Conservation (phyloP, 208 protist genomes). For the Wallacemonas collosoma region DNA sequence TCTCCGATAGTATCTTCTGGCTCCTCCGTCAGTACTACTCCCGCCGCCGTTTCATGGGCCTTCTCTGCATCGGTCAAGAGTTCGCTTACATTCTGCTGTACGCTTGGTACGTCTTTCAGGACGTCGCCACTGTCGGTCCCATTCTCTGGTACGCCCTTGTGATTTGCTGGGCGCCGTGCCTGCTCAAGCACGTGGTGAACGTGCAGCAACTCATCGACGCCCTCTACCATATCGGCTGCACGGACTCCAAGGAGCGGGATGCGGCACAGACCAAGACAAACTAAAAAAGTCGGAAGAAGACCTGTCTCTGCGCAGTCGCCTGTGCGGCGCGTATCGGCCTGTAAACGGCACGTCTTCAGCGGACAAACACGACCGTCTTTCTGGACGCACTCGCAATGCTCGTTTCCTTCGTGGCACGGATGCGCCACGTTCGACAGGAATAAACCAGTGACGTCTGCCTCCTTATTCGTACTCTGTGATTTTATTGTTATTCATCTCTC, state of each 20-base stretch:
- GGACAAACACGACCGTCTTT: too few relatives aligned
- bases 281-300: neutral
- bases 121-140: slow-evolving; percentile 22
- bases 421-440: too few relatives aligned
- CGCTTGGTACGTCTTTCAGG: slow-evolving; percentile 52
- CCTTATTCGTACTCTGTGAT: too few relatives aligned
- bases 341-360: too few relatives aligned
- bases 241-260: slow-evolving; percentile 62
- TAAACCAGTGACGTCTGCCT: too few relatives aligned
- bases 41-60: slow-evolving; percentile 80
- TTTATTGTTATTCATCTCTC: too few relatives aligned
- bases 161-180: slow-evolving; percentile 49
- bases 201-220: slow-evolving; percentile 88
- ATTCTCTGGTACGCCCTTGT: slow-evolving; percentile 40
- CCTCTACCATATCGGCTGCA: slow-evolving; percentile 80
- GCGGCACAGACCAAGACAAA: slow-evolving; percentile 29
- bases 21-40: slow-evolving; percentile 93
- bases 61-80: slow-evolving; percentile 92
- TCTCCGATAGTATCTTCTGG: slow-evolving; percentile 74
- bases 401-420: too few relatives aligned
- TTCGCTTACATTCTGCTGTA: slow-evolving; percentile 92
- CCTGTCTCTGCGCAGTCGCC: too few relatives aligned
- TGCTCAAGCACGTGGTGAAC: slow-evolving; percentile 91
- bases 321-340: too few relatives aligned
- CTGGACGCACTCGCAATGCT: too few relatives aligned